These are phyloP conservation scores for Candida golubevii DNA, from an alignment of 805 yeast species.

Conservation along the genomic window DNA sequence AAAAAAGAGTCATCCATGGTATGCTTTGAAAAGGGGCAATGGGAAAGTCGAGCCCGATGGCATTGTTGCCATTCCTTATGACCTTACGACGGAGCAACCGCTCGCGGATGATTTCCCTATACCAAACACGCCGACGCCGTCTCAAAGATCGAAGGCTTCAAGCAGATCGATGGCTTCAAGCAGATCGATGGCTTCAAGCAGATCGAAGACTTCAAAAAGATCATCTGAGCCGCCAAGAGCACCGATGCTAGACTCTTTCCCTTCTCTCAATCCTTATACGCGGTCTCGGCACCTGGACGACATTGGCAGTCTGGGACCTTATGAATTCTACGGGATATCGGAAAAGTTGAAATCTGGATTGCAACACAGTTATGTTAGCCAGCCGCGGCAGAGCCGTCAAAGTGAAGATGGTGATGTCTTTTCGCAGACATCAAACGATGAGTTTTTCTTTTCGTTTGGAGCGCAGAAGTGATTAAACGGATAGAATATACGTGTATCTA, in stretches of 20 bases:
- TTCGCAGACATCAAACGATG: slow-evolving; percentile 10
- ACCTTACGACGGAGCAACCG: background rate
- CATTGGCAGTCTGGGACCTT: slow-evolving; percentile 8
- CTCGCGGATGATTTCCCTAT: too few species aligned
- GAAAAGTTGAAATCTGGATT: background rate
- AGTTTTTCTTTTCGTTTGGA: slow-evolving; percentile 12
- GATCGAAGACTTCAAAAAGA: background rate
- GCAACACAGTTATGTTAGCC: background rate
- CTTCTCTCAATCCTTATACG: slow-evolving; percentile 11
- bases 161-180: too few species aligned
- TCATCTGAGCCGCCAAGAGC: background rate
- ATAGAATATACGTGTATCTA: too few species aligned
- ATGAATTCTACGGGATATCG: slow-evolving; percentile 4
- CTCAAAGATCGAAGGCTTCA: too few species aligned
- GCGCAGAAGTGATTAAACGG: too few species aligned
- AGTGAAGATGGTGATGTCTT: slow-evolving; percentile 1
- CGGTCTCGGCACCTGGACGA: slow-evolving; percentile 3
- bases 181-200: too few species aligned
- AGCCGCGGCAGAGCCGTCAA: background rate
- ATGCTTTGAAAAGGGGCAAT: background rate
- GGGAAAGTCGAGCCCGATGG: background rate
- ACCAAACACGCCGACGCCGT: too few species aligned
- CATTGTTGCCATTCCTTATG: slow-evolving; percentile 13
- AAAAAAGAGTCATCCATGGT: background rate
- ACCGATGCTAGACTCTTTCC: background rate